A percentile compares a stretch with the other conserved stretches of the same genome.
phyloP scores from a whole-genome alignment of 495 filamentous ascomycete genomes.

The Trichoderma virens region DNA sequence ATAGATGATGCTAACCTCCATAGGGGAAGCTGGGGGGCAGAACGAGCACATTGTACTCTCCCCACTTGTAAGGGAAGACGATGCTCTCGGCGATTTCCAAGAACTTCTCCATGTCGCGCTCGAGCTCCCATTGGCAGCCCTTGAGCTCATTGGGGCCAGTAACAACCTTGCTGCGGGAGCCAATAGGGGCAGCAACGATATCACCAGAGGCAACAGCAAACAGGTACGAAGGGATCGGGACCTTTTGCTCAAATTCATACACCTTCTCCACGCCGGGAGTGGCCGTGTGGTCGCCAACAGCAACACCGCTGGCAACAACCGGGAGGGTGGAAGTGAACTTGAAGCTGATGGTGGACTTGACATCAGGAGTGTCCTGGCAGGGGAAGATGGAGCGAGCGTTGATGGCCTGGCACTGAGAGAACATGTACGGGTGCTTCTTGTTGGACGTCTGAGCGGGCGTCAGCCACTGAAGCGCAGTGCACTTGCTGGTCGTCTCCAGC shows the following conservation, averaged over 20 bases:
- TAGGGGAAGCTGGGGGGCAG: constrained; percentile 88
- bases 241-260: constrained; percentile 79
- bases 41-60: constrained; percentile 87
- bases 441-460: constrained; percentile 84
- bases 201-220: constrained; percentile 90
- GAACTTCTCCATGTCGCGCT: constrained; percentile 82
- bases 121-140: constrained; percentile 81
- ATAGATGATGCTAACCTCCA: constrained; percentile 31
- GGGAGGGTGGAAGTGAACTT: constrained; percentile 79
- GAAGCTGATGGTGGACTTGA: constrained; percentile 86
- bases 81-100: constrained; percentile 83
- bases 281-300: constrained; percentile 38
- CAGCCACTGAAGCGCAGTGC: constrained; percentile 84
- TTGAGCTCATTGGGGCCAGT: constrained; percentile 81
- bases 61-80: constrained; percentile 85
- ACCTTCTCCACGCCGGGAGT: constrained; percentile 12
- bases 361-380: constrained; percentile 92
- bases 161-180: constrained; percentile 72
- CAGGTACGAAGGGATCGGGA: constrained; percentile 90
- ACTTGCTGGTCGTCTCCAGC: constrained; percentile 62
- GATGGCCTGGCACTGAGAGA: constrained; percentile 96
- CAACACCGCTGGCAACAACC: constrained; percentile 80
- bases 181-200: constrained; percentile 74
- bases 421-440: constrained; percentile 92
- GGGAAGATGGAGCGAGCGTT: constrained; percentile 89